Percentiles rank a stretch among this genome's conserved stretches.
phyloP scores from a whole-genome alignment of 345 rosid species.

The Psidium friedrichsthalianum region DNA sequence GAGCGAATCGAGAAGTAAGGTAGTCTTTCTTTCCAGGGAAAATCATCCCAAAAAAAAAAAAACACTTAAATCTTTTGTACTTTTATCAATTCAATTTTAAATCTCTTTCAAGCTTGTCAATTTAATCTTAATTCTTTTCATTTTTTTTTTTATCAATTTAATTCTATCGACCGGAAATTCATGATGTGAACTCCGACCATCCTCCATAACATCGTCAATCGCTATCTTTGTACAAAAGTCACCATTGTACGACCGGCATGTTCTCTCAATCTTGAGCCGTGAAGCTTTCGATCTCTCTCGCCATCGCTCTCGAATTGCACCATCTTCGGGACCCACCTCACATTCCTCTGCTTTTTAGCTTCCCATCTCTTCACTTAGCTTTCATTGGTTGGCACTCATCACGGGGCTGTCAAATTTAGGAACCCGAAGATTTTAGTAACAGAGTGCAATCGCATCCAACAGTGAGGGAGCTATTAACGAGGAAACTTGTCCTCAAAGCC shows the following conservation, averaged over 20 bases:
- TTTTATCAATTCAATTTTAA: no score
- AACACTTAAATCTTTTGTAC: no score
- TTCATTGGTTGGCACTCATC: neutral
- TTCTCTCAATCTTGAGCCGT: neutral
- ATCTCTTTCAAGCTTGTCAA: no score
- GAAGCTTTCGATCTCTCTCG: neutral
- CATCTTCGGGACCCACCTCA: neutral
- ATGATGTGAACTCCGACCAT: no score
- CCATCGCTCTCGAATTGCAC: neutral
- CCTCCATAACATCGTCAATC: no score
- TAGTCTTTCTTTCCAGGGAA: no score
- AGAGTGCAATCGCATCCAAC: fast-evolving
- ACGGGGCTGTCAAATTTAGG: neutral
- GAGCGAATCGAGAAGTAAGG: no score
- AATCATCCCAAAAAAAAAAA: no score
- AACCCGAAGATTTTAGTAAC: neutral
- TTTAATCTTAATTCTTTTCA: no score
- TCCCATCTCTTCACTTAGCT: neutral
- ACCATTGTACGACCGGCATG: neutral
- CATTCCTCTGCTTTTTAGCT: neutral
- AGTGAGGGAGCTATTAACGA: neutral
- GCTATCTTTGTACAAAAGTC: neutral
- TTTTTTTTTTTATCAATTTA: no score
- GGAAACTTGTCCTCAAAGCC: no score
- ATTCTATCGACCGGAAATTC: no score